Evolutionary conservation across 2,329 filamentous ascomycete species (phyloP), one percentile per base, ranked within the genome.

Genomic region (Sclerotinia nivalis): DNA sequence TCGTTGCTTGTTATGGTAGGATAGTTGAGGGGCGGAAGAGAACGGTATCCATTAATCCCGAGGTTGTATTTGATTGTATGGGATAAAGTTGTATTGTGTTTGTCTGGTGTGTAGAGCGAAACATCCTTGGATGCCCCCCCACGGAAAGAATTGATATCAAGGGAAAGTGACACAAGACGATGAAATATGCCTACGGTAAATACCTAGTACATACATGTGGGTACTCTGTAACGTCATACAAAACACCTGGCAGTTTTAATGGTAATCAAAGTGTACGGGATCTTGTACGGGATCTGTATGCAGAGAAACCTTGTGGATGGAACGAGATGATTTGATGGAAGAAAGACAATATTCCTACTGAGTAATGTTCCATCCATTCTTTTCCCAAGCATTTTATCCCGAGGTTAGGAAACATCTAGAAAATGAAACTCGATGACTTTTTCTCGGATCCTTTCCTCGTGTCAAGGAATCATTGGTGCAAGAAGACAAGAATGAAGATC

Each of bases 301-400:
- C 34, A 43, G 56, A 43, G 56, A 59, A 12, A 0, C n/a, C 22
- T 40, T 13, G 4, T 25, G 22, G 34, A 25, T 43, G 34, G 56
- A 25, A 59, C 22, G n/a, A 34, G 43, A 7, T 62, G 43, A 62
- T 49, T 49, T 49, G 59, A 37, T 49, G 59, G 43, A 34, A 49
- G 59, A 61, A 61, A 61, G 58, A 47, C 18, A 47, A 31, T 60
- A 22, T 59, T 59, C 56, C 37, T 60, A 37, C n/a, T n/a, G n/a
- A n/a, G n/a, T n/a, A n/a, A 12, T 31, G 58, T 60, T 47, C 10
- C 59, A 61, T 61, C 20, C 59, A 61, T 47, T 22, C 40, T 45
- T 47, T 31, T 43, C 25, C 12, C 10, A 22, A 43, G 60, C 15
- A 25, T 50, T 15, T 37, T 10, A 15, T 61, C 60, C 60, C 60